These are phyloP conservation scores for Penicillium sp. DNA, from an alignment of 2,329 filamentous ascomycete genomes.

Conservation along the genomic window DNA sequence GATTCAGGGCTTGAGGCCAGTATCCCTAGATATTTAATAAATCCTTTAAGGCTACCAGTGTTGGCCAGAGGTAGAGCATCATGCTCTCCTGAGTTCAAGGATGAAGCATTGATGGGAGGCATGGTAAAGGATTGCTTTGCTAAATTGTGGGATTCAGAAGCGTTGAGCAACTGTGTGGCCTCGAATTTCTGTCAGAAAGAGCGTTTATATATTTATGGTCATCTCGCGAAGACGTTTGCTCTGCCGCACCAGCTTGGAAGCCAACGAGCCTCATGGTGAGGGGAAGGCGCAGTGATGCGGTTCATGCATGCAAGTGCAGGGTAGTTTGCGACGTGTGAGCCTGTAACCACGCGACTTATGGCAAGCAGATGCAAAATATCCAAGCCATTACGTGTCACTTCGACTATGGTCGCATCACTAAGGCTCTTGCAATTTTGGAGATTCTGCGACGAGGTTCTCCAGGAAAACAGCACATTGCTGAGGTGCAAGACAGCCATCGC, in stretches of 20 bases:
- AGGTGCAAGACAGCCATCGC: no score
- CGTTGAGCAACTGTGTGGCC: background rate
- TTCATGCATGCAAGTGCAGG: constrained; percentile 13
- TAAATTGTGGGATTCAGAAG: background rate
- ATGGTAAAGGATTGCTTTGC: background rate
- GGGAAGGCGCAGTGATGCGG: constrained; percentile 11
- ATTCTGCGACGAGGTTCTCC: background rate
- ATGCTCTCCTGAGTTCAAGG: constrained; percentile 4
- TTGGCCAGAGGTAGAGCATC: constrained; percentile 4
- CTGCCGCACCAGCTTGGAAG: background rate
- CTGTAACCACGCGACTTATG: constrained; percentile 4
- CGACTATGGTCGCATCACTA: constrained; percentile 8
- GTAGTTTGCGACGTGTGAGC: constrained; percentile 10
- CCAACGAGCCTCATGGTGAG: constrained; percentile 6
- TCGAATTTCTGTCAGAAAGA: constrained; percentile 4
- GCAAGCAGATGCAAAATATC: constrained; percentile 1
- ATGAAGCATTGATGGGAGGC: background rate
- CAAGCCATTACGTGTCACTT: constrained; percentile 3
- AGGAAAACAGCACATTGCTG: no score
- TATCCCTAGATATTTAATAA: constrained; percentile 10
- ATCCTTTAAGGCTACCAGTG: constrained; percentile 7
- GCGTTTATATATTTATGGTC: constrained; percentile 1
- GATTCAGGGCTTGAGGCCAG: constrained; percentile 7
- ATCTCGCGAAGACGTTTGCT: background rate
- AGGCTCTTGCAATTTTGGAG: background rate